Conservation (phyloP, 345 rosid species). For the Eucalyptus fibrosa region DNA sequence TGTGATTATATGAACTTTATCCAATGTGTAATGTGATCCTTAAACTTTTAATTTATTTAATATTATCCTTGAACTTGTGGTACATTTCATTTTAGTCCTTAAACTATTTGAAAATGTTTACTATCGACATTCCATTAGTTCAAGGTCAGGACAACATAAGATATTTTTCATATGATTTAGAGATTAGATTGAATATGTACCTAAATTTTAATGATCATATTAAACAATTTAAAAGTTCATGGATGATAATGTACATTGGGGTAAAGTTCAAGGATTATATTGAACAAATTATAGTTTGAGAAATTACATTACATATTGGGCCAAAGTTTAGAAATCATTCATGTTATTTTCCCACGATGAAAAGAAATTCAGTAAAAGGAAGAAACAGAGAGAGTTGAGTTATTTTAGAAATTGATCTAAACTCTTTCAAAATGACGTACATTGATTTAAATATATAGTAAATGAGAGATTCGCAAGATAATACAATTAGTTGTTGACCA, state of each 20-base stretch:
- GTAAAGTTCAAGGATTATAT: no score
- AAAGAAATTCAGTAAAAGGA: neutral
- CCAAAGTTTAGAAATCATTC: neutral
- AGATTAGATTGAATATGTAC: neutral
- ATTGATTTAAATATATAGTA: neutral
- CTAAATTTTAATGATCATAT: no score
- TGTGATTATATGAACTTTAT: neutral
- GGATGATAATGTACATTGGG: no score
- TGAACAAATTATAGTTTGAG: no score
- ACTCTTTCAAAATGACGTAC: neutral
- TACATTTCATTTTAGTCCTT: neutral
- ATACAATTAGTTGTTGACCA: neutral
- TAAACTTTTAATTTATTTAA: no score
- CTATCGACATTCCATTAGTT: neutral
- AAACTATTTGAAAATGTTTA: no score
- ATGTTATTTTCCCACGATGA: no score
- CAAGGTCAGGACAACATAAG: no score
- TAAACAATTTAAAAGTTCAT: no score
- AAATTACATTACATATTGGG: no score
- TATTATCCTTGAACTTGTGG: neutral
- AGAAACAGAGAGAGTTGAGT: neutral
- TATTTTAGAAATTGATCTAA: neutral
- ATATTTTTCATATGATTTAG: no score
- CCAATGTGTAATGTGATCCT: no score
- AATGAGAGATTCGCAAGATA: neutral